These are phyloP conservation scores for Croton laevigatus DNA, from an alignment of 441 rosid species.

Conservation along the genomic window DNA sequence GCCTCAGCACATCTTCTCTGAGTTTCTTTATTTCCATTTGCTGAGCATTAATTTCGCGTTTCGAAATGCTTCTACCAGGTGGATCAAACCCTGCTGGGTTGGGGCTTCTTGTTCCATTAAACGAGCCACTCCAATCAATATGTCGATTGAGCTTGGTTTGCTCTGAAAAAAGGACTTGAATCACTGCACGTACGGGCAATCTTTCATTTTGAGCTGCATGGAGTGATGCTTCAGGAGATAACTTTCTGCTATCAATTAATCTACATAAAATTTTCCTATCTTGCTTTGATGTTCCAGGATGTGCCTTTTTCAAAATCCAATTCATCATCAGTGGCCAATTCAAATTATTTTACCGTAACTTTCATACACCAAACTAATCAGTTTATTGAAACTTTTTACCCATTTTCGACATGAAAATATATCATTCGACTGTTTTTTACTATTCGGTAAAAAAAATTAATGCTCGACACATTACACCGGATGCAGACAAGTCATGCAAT, in stretches of 20 bases:
- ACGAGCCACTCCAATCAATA: conserved; percentile 62
- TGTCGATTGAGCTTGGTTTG: conserved; percentile 55
- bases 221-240: conserved; percentile 67
- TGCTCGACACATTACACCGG: too few relatives aligned
- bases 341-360: too few relatives aligned
- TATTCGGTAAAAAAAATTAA: too few relatives aligned
- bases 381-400: too few relatives aligned
- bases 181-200: conserved; percentile 67
- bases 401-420: background rate
- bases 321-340: background rate
- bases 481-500: too few relatives aligned
- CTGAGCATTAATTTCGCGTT: conserved; percentile 57
- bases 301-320: conserved; percentile 44
- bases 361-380: too few relatives aligned
- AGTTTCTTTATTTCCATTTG: conserved; percentile 57
- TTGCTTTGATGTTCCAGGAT: conserved; percentile 60
- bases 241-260: conserved; percentile 62
- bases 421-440: background rate
- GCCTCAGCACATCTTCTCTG: conserved; percentile 59
- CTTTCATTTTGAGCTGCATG: conserved; percentile 83
- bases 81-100: conserved; percentile 32
- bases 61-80: conserved; percentile 50
- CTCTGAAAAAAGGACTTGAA: conserved; percentile 69
- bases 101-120: conserved; percentile 50
- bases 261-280: conserved; percentile 65